Conservation (phyloP, 2,329 filamentous ascomycete genomes). For the Aspergillus sp. region DNA sequence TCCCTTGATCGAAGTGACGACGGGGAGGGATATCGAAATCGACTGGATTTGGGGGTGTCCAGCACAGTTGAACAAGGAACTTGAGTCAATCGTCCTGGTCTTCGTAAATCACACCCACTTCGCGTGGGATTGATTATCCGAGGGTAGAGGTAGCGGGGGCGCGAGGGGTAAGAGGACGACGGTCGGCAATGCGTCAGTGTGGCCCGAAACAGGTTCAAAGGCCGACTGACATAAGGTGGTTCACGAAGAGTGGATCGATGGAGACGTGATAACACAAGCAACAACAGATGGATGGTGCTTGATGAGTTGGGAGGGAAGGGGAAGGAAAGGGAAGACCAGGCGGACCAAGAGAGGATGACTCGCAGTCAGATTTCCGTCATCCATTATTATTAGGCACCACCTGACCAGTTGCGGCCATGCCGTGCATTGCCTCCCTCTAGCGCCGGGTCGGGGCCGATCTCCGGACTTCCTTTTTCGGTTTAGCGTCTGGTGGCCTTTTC, state of each 20-base stretch:
- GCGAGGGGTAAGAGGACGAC: constrained; percentile 14
- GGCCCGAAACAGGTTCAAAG: constrained; percentile 1
- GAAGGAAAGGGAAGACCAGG: constrained; percentile 9
- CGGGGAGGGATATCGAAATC: neutral
- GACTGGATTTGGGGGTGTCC: neutral
- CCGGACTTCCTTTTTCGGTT: neutral
- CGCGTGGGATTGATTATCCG: constrained; percentile 17
- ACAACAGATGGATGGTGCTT: constrained; percentile 1
- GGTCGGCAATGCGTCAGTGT: constrained; percentile 1
- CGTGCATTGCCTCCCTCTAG: constrained; percentile 9
- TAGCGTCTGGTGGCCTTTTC: neutral
- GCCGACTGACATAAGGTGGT: constrained; percentile 1
- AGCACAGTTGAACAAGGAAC: neutral
- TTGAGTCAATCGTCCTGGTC: constrained; percentile 6
- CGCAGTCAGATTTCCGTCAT: constrained; percentile 24
- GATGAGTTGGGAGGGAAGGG: constrained; percentile 5
- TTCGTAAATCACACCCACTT: constrained; percentile 19
- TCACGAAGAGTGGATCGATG: neutral
- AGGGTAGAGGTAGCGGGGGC: constrained; percentile 11
- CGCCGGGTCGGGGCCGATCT: neutral
- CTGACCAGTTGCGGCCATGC: constrained; percentile 16
- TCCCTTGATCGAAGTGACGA: neutral
- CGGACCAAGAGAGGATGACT: constrained; percentile 8
- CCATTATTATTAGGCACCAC: too few relatives aligned
- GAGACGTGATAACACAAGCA: neutral